These are phyloP conservation scores for Papiliotrema fonsecae DNA, from an alignment of 1,284 basidiomycete species.

Conservation along the genomic window DNA sequence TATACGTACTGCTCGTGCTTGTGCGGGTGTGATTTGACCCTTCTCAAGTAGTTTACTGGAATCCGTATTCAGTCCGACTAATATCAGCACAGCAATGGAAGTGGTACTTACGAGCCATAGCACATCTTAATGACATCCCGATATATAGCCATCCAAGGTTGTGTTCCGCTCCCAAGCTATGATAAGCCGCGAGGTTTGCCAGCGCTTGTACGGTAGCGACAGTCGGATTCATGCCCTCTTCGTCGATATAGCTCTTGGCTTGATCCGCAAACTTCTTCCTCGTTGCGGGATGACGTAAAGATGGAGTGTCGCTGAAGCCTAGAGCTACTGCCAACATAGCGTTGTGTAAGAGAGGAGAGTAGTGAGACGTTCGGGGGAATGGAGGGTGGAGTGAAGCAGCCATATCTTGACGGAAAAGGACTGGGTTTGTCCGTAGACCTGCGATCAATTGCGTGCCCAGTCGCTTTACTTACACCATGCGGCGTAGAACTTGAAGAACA, in stretches of 20 bases:
- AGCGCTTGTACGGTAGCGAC: constrained; percentile 59
- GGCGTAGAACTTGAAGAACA: constrained; percentile 27
- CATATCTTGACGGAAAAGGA: constrained; percentile 23
- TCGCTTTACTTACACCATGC: constrained; percentile 20
- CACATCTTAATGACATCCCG: constrained; percentile 23
- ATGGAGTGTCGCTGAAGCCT: constrained; percentile 57
- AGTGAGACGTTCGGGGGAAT: constrained; percentile 52
- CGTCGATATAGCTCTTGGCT: constrained; percentile 58
- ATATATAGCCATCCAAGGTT: constrained; percentile 29
- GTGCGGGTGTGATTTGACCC: background rate
- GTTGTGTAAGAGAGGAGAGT: constrained; percentile 68
- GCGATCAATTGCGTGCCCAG: background rate
- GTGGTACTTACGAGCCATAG: constrained; percentile 21
- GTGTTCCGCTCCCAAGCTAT: constrained; percentile 50
- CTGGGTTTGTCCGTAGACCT: constrained; percentile 22
- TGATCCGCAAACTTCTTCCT: constrained; percentile 54
- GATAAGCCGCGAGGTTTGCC: constrained; percentile 57
- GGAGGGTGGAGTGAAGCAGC: constrained; percentile 25
- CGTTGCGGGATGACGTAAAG: constrained; percentile 51
- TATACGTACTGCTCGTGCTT: constrained; percentile 3
- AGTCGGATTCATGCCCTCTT: constrained; percentile 58
- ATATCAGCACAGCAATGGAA: background rate
- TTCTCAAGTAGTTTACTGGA: background rate
- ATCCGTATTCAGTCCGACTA: constrained; percentile 1
- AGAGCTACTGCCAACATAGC: constrained; percentile 58